Evolutionary conservation across 1,284 basidiomycete genomes (phyloP).

Genomic region (Rhodotorula glutinis): DNA sequence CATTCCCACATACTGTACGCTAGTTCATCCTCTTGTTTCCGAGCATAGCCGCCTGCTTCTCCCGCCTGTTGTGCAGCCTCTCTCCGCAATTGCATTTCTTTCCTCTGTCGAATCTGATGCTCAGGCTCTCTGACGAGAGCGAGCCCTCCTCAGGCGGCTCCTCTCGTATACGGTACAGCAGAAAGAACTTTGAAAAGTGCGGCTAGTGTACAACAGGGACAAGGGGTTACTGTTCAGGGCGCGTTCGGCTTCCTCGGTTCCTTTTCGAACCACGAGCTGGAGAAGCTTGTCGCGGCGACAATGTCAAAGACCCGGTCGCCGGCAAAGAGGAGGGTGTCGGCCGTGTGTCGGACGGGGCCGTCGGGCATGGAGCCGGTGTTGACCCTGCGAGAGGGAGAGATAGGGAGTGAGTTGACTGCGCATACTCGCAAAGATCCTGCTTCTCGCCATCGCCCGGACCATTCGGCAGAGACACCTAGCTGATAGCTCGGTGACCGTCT

Average conservation of each 20-base stretch:
- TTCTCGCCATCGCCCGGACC: too few relatives aligned
- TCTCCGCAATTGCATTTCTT: too few relatives aligned
- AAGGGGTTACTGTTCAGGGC: neutral
- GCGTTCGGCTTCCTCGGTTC: slow-evolving; percentile 23
- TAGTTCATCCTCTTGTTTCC: neutral
- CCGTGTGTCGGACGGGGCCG: slow-evolving; percentile 53
- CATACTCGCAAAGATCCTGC: too few relatives aligned
- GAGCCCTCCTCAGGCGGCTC: too few relatives aligned
- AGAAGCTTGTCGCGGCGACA: slow-evolving; percentile 35
- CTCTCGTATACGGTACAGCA: too few relatives aligned
- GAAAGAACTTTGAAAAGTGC: too few relatives aligned
- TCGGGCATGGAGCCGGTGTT: slow-evolving; percentile 40
- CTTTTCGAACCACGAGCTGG: slow-evolving; percentile 35
- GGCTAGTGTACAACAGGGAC: too few relatives aligned
- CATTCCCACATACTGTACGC: neutral
- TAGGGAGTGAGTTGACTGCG: neutral
- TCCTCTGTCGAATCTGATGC: too few relatives aligned
- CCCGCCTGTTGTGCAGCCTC: neutral
- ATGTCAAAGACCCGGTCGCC: slow-evolving; percentile 80
- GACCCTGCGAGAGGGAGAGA: slow-evolving; percentile 26
- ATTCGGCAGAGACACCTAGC: too few relatives aligned
- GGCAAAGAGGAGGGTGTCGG: slow-evolving; percentile 76
- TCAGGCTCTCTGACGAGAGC: too few relatives aligned
- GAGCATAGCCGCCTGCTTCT: neutral
- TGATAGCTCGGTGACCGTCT: too few relatives aligned